phyloP scores from a whole-genome alignment of 192 early-diverging fungal species.

The Phycomyces blakesleeanus region DNA sequence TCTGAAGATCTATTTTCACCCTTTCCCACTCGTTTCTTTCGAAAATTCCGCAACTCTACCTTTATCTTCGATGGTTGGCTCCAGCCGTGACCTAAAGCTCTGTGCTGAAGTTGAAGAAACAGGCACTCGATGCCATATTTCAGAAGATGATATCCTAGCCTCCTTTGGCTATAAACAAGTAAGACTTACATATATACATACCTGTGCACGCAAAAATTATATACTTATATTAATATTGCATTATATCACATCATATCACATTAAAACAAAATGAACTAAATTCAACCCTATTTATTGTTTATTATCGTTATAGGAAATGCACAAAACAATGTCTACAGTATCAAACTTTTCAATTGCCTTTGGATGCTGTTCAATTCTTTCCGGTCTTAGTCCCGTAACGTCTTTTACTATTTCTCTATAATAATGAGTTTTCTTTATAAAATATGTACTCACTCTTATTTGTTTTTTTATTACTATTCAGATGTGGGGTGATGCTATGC shows the following conservation, averaged over 20 bases:
- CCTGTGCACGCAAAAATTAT: too few species aligned
- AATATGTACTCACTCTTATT: neutral
- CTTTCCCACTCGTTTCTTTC: neutral
- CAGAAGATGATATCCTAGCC: conserved; percentile 32
- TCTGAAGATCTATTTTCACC: too few species aligned
- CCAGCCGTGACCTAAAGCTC: conserved; percentile 2
- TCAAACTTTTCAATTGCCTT: conserved; percentile 53
- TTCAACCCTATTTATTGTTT: too few species aligned
- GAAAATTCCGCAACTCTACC: neutral
- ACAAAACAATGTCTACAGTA: conserved; percentile 47
- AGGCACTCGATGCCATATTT: neutral
- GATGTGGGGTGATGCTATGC: conserved; percentile 48
- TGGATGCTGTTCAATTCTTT: conserved; percentile 47
- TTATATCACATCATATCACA: too few species aligned
- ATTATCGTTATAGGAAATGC: conserved; percentile 42
- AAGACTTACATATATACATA: neutral
- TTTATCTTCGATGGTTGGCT: neutral
- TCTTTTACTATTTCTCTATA: neutral
- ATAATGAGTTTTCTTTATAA: neutral
- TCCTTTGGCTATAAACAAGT: conserved; percentile 42
- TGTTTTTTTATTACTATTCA: too few species aligned
- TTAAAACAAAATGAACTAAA: too few species aligned
- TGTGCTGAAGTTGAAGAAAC: conserved; percentile 5
- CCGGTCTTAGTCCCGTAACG: conserved; percentile 50
- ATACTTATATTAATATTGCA: too few species aligned